These are phyloP conservation scores for Sphaerobolus stellatus DNA, from an alignment of 1,284 basidiomycete species.

Conservation along the genomic window DNA sequence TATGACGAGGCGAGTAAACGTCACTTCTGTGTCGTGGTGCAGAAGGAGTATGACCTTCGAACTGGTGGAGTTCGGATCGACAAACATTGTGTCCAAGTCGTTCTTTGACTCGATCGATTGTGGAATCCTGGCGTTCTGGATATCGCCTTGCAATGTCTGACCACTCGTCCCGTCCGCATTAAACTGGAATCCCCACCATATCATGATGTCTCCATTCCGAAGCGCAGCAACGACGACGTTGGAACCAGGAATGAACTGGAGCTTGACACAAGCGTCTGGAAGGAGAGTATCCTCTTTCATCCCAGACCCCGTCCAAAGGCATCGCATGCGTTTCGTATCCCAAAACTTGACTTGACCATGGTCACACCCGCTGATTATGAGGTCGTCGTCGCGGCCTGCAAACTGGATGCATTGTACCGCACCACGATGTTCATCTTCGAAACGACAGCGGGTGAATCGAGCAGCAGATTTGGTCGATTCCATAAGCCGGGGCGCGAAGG, in stretches of 20 bases:
- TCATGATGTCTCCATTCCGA: conserved; percentile 52
- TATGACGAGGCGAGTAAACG: conserved; percentile 48
- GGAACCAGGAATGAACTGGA: conserved; percentile 42
- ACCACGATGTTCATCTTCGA: conserved; percentile 59
- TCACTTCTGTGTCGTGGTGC: conserved; percentile 44
- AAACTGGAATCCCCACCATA: conserved; percentile 46
- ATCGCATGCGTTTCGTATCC: conserved; percentile 52
- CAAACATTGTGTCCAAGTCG: conserved; percentile 17
- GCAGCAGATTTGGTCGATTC: conserved; percentile 49
- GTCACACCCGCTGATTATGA: conserved; percentile 52
- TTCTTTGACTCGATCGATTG: conserved; percentile 15
- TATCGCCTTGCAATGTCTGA: neutral
- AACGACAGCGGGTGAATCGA: conserved; percentile 46
- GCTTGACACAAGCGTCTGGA: conserved; percentile 49
- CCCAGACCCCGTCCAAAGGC: conserved; percentile 60
- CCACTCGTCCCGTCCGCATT: conserved; percentile 4
- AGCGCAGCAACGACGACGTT: conserved; percentile 52
- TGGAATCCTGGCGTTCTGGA: conserved; percentile 11
- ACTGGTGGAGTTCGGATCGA: conserved; percentile 23
- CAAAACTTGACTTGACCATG: conserved; percentile 74
- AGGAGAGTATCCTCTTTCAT: conserved; percentile 34
- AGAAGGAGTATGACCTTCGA: conserved; percentile 37
- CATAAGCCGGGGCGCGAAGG: conserved; percentile 57
- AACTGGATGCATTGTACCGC: conserved; percentile 47
- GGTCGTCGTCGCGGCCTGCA: conserved; percentile 42